Base-by-base conservation (phyloP, 371 early-diverging fungal species). In the Mucor sp. region DNA sequence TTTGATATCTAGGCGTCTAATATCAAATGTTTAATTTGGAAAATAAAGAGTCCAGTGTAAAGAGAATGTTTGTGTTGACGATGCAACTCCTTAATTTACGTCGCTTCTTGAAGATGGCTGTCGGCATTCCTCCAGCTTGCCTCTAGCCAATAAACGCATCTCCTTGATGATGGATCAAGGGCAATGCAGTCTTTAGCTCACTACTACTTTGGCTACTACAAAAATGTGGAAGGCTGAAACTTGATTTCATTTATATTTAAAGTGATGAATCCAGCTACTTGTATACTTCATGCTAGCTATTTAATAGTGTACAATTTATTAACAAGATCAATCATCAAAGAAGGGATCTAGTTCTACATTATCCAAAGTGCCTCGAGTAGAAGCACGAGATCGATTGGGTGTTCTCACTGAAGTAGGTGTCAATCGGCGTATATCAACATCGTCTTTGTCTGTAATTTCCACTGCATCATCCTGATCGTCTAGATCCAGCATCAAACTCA, bases 301-400 rank as follows among this genome's bases (percentile, higher is more conserved):
- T 9, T 1, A 33, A 8, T 35, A 12, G 9, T 12, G 41, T 17
- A 41, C 41, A 41, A 17, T 41, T 41, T 41, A 41, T 41, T 41
- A 17, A 17, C 4, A 17, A 17, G 43, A 39, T 53, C 35, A 63
- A 43, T 65, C 66, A n/a, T 59, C 59, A 30, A 68, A 68, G 47
- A 68, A 68, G 14, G 68, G 63, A 30, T 70, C 66, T 12, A 70
- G 39, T 1, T 30, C 58, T 11, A 70, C 35, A 23, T 50, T 65
- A 58, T 70, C 70, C 50, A 70, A 27, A 0, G 62, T 65, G 0
- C 48, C 62, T 37, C 37, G 30, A 1, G 70, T 70, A 30, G 70
- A 70, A 11, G 66, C 35, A 14, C 66, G 56, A 17, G 65, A 61
- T 25, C 39, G 59, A 14, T 37, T 33, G 23, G 39, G 59, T 12